These are phyloP conservation scores for Leptographium procerum DNA, from an alignment of 2,329 filamentous ascomycete genomes.

Conservation along the genomic window DNA sequence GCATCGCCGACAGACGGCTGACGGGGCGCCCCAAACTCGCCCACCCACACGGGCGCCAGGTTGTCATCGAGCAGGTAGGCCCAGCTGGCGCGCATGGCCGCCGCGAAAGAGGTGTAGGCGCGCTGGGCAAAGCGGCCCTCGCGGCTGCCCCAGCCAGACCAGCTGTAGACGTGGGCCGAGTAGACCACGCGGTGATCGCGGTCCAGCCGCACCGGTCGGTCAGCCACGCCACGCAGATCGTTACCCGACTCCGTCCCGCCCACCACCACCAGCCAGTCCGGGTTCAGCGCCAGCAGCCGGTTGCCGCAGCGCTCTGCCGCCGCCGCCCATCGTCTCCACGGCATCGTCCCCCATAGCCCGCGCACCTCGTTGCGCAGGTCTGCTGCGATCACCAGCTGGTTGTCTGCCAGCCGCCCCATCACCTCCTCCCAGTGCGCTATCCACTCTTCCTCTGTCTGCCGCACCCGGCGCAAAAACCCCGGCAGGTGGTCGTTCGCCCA, in stretches of 20 bases:
- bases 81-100: conserved; percentile 55
- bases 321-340: conserved; percentile 51
- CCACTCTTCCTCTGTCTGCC: conserved; percentile 54
- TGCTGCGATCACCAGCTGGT: conserved; percentile 52
- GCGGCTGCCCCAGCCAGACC: conserved; percentile 57
- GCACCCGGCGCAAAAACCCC: conserved; percentile 45
- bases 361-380: conserved; percentile 60
- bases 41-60: conserved; percentile 54
- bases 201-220: conserved; percentile 46
- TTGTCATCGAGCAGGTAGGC: conserved; percentile 47
- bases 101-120: conserved; percentile 48
- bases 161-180: conserved; percentile 56
- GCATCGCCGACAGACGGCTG: conserved; percentile 41
- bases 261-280: conserved; percentile 55
- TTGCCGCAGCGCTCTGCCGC: conserved; percentile 55
- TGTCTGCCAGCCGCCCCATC: conserved; percentile 46
- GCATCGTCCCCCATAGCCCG: conserved; percentile 57
- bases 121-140: conserved; percentile 50
- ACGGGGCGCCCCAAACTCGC: conserved; percentile 51
- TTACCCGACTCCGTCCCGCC: conserved; percentile 58
- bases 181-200: conserved; percentile 49
- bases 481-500: conserved; percentile 54
- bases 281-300: conserved; percentile 45
- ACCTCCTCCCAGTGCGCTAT: conserved; percentile 54
- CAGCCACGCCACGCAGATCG: conserved; percentile 44